Percentiles rank a stretch among this genome's conserved stretches.
phyloP scores from a whole-genome alignment of 805 yeast genomes.

The Candida ovalis region DNA sequence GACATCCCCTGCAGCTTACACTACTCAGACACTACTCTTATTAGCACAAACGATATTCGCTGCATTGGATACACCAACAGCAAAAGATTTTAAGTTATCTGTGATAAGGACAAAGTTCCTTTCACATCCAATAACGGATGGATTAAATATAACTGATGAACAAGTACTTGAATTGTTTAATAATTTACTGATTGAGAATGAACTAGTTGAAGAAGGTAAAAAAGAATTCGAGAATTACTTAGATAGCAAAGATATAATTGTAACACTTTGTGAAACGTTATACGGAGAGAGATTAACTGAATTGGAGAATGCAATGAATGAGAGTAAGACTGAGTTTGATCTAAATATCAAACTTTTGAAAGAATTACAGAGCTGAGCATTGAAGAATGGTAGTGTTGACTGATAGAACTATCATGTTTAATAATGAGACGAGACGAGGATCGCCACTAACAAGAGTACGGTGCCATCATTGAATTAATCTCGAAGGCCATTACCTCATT shows the following conservation, averaged over 20 bases:
- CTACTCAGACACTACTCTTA: slow-evolving; percentile 28
- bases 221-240: slow-evolving; percentile 9
- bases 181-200: slow-evolving; percentile 15
- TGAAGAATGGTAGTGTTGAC: too few species aligned
- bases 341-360: slow-evolving; percentile 1
- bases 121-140: slow-evolving; percentile 25
- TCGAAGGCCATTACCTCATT: too few species aligned
- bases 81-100: slow-evolving; percentile 10
- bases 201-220: slow-evolving; percentile 7
- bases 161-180: slow-evolving; percentile 18
- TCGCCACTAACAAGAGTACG: too few species aligned
- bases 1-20: slow-evolving; percentile 19
- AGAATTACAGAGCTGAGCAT: background rate
- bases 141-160: slow-evolving; percentile 11
- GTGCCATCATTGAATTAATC: too few species aligned
- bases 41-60: slow-evolving; percentile 29
- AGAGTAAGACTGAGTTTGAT: slow-evolving; percentile 15
- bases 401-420: too few species aligned
- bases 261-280: slow-evolving; percentile 20
- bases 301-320: slow-evolving; percentile 14
- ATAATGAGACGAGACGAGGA: too few species aligned
- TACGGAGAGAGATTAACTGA: slow-evolving; percentile 21
- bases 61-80: slow-evolving; percentile 10
- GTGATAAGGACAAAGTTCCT: slow-evolving; percentile 15
- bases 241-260: slow-evolving; percentile 18